Conservation (phyloP, 352 stramenopile species). For the Phytophthora europaea region DNA sequence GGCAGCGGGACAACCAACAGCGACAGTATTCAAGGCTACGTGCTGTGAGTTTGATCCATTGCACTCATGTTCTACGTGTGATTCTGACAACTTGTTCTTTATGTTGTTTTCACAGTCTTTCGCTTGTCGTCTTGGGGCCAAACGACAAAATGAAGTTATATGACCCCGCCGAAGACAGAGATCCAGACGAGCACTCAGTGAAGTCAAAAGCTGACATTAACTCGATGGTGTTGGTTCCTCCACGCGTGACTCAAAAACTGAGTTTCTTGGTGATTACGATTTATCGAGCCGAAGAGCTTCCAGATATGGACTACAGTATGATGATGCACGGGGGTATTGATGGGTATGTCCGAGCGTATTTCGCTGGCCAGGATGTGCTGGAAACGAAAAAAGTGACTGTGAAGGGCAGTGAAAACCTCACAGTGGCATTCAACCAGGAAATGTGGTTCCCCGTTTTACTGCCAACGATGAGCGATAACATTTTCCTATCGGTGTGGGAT, state of each 20-base stretch:
- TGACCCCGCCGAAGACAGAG: constrained; percentile 52
- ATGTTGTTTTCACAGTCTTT: constrained; percentile 63
- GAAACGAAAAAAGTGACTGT: constrained; percentile 78
- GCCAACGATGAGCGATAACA: constrained; percentile 84
- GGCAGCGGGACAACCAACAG: constrained; percentile 76
- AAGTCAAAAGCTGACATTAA: constrained; percentile 75
- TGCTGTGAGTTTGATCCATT: constrained; percentile 57
- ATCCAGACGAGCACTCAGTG: constrained; percentile 48
- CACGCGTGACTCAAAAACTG: constrained; percentile 73
- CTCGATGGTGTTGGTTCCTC: constrained; percentile 86
- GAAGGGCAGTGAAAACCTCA: constrained; percentile 63
- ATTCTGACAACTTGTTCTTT: constrained; percentile 15
- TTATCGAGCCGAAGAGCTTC: constrained; percentile 80
- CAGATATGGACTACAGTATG: constrained; percentile 87
- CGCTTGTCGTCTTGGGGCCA: constrained; percentile 87
- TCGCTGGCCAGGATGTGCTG: constrained; percentile 73
- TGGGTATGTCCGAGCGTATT: constrained; percentile 82
- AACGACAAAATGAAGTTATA: constrained; percentile 84
- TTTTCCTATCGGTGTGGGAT: constrained; percentile 90
- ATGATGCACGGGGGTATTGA: constrained; percentile 79
- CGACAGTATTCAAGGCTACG: constrained; percentile 92
- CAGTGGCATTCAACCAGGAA: constrained; percentile 76
- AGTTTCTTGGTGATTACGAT: constrained; percentile 86
- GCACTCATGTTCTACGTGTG: background rate
- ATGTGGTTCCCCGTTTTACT: constrained; percentile 90